Percentiles rank a stretch among this genome's conserved stretches.
Conservation (phyloP, 257 asterid genomes). For the Solanum arcanum region DNA sequence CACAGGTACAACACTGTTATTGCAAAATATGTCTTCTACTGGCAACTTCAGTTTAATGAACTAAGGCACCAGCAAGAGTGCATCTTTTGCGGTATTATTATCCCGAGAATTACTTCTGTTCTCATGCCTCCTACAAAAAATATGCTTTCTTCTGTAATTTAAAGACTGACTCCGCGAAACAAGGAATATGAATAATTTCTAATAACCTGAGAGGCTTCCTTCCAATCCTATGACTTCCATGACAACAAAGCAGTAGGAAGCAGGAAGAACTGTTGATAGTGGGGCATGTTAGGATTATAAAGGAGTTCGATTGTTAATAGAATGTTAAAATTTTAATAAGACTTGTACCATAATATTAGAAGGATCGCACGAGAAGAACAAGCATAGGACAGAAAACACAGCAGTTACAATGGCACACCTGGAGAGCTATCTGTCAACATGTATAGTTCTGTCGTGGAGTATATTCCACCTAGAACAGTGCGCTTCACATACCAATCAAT, state of each 20-base stretch:
- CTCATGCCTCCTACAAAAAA: not conserved
- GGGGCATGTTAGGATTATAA: not conserved
- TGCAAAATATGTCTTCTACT: not conserved
- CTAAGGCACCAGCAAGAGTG: not conserved
- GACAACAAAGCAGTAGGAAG: not conserved
- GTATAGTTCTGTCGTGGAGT: slow-evolving; percentile 74
- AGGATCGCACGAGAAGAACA: not conserved
- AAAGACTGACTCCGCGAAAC: not conserved
- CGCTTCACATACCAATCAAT: slow-evolving; percentile 81
- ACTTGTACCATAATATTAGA: not conserved
- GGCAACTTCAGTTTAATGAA: not conserved
- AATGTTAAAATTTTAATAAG: not conserved
- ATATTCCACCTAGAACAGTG: slow-evolving; percentile 80
- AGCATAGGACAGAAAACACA: not conserved
- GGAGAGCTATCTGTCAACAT: slow-evolving; percentile 88
- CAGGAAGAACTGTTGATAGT: not conserved
- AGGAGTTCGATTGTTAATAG: not conserved
- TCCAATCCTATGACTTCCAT: not conserved
- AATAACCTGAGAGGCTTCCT: not conserved
- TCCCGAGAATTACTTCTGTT: not conserved
- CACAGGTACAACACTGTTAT: not conserved
- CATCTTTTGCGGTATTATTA: not conserved
- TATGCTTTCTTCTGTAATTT: not conserved
- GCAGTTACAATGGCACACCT: slow-evolving; percentile 30
- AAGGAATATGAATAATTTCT: not conserved